Conservation (phyloP, 169 alveolate species). For the Plasmodium berghei region DNA sequence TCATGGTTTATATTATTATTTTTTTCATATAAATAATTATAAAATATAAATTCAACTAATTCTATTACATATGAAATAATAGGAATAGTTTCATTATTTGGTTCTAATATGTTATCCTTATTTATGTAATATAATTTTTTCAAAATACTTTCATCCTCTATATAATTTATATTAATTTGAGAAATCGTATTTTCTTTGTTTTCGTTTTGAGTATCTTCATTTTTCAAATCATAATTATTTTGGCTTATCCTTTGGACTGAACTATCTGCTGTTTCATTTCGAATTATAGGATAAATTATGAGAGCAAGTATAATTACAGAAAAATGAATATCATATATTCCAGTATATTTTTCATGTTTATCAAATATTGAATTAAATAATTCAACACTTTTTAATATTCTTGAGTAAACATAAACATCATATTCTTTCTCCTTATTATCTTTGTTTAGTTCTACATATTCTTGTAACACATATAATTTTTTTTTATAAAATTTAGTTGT, state of each 20-base stretch:
- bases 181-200: constrained; percentile 1
- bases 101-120: constrained; percentile 1
- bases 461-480: constrained; percentile 17
- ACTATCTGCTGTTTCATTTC: neutral
- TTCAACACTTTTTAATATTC: constrained; percentile 67
- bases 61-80: constrained; percentile 56
- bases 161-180: constrained; percentile 8
- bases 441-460: constrained; percentile 30
- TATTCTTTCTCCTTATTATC: constrained; percentile 5
- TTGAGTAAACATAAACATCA: constrained; percentile 39
- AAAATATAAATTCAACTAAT: constrained; percentile 62
- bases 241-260: neutral
- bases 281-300: constrained; percentile 44
- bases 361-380: constrained; percentile 44
- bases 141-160: constrained; percentile 19
- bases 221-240: neutral
- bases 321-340: constrained; percentile 42
- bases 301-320: constrained; percentile 33
- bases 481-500: constrained; percentile 38
- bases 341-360: neutral
- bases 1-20: constrained; percentile 33
- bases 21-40: constrained; percentile 32
- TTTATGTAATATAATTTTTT: constrained; percentile 23
- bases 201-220: neutral
- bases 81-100: constrained; percentile 3